Evolutionary conservation across 2,329 filamentous ascomycete genomes (phyloP), one percentile per base, ranked within the genome.

Genomic region (Epichloe amarillans): DNA sequence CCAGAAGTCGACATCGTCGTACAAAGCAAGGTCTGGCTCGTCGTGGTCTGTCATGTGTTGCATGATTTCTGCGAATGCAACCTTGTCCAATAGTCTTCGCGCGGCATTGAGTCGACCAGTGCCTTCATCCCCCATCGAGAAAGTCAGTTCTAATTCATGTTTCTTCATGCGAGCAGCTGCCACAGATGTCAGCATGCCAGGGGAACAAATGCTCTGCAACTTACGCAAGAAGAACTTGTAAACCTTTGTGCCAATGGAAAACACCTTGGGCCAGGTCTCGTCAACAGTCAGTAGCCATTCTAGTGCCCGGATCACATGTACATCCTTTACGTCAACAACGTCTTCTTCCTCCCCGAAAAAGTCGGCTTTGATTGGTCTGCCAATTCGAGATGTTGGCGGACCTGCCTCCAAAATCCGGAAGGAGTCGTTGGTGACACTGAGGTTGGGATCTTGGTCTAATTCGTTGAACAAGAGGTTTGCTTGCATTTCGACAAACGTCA

Each of bases 161-260:
- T 14, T 12, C 7, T 15, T n/a, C 21, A 7, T 2, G 7, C 14
- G 40, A 33, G 21, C 37, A 39, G 19, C 21, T 21, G 11, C 19
- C 8, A 21, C n/a, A 7, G 33, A 4, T 3, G 10, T 26, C 10
- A 10, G 36, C 17, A 3, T 30, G 30, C 30, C 30, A 10, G 30
- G 30, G 26, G 30, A 11, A 30, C 30, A 4, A 4, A 30, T 30
- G 10, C 41, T 7, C 0, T 2, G 33, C 11, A 37, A 77, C 88
- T 73, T 79, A 94, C 88, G 77, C 45, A 95, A 75, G 61, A 96
- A 89, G 54, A 83, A 82, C 61, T 86, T 86, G 69, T 95, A 88
- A n/a, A 90, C 77, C 58, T 81, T 76, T 33, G 79, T 78, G 41
- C 88, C 82, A 51, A 81, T 74, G 17, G 72, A 68, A 59, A 91